A percentile compares a stretch with the other conserved stretches of the same genome.
phyloP scores from a whole-genome alignment of 1,284 basidiomycete genomes.

The Rhodotorula mucilaginosa region DNA sequence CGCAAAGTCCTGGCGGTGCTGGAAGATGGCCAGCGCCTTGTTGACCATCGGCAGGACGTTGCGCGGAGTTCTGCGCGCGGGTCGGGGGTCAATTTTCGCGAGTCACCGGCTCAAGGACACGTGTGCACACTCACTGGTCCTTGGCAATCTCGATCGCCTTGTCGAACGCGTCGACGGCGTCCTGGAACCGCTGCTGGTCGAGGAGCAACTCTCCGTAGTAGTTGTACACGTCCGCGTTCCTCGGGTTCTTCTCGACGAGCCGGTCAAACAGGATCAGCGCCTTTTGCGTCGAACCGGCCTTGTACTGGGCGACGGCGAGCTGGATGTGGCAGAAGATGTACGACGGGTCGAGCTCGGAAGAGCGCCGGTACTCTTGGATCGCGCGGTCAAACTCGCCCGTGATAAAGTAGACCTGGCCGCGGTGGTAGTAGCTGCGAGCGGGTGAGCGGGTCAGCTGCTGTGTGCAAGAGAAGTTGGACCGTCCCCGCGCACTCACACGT shows the following conservation, averaged over 20 bases:
- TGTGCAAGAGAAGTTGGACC: neutral
- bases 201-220: conserved; percentile 87
- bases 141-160: conserved; percentile 81
- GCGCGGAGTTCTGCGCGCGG: conserved; percentile 22
- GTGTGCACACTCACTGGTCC: conserved; percentile 56
- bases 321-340: conserved; percentile 98
- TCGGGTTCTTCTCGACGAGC: conserved; percentile 47
- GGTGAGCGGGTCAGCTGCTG: neutral
- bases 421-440: conserved; percentile 83
- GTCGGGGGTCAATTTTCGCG: conserved; percentile 32
- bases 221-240: conserved; percentile 47
- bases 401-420: conserved; percentile 97
- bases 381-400: conserved; percentile 85
- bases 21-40: conserved; percentile 92
- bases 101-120: neutral
- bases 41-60: conserved; percentile 74
- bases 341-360: conserved; percentile 72
- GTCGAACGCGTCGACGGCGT: conserved; percentile 94
- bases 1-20: conserved; percentile 87
- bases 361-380: conserved; percentile 85
- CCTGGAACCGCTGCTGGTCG: conserved; percentile 85
- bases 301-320: conserved; percentile 95
- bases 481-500: conserved; percentile 50
- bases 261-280: conserved; percentile 86
- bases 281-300: conserved; percentile 70